phyloP scores from a whole-genome alignment of 2,329 filamentous ascomycete genomes.

The Neoarthrinium moseri region DNA sequence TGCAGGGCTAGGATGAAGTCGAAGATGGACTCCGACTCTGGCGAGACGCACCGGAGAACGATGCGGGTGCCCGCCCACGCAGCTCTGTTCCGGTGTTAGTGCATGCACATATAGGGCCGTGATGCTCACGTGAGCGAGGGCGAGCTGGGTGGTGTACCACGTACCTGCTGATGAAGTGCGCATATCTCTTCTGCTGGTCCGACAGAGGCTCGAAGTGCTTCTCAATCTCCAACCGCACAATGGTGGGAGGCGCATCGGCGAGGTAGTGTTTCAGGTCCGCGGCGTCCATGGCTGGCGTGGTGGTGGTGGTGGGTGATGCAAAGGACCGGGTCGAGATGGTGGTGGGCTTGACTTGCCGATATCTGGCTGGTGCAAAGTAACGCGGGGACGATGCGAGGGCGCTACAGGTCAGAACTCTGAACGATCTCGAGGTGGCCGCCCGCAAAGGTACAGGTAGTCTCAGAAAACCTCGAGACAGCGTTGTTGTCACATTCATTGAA shows the following conservation, averaged over 20 bases:
- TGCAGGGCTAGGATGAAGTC: slow-evolving; percentile 77
- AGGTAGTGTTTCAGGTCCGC: slow-evolving; percentile 73
- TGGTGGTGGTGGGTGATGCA: slow-evolving; percentile 25
- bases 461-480: slow-evolving; percentile 5
- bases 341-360: not conserved
- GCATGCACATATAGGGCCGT: not conserved
- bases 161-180: slow-evolving; percentile 83
- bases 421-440: slow-evolving; percentile 13
- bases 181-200: slow-evolving; percentile 82
- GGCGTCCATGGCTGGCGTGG: slow-evolving; percentile 61
- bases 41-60: slow-evolving; percentile 77
- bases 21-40: slow-evolving; percentile 78
- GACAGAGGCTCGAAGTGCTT: slow-evolving; percentile 82
- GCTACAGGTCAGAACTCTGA: slow-evolving; percentile 13
- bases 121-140: not conserved
- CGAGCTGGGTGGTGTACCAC: slow-evolving; percentile 17
- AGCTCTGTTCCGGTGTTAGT: slow-evolving; percentile 50
- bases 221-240: slow-evolving; percentile 86
- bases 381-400: slow-evolving; percentile 7
- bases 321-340: slow-evolving; percentile 11
- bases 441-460: no score
- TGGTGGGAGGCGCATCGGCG: slow-evolving; percentile 84
- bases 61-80: slow-evolving; percentile 76
- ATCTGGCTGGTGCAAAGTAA: not conserved
- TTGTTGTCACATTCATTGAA: slow-evolving; percentile 7